phyloP scores from a whole-genome alignment of 1,284 basidiomycete species.

The Rhodotorula mucilaginosa region DNA sequence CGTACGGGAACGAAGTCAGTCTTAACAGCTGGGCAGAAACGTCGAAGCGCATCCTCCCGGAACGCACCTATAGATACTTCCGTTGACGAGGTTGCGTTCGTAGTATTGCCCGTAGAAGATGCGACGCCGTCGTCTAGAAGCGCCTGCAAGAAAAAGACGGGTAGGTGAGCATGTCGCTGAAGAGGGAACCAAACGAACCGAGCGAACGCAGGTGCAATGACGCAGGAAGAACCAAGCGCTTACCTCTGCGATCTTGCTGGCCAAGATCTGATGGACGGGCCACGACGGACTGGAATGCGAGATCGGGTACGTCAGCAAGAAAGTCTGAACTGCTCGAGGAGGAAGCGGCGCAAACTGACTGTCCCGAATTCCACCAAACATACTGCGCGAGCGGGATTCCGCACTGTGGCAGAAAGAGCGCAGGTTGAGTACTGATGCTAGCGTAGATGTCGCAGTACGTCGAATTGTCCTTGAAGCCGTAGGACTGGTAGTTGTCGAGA shows the following conservation, averaged over 20 bases:
- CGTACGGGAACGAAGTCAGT: no score
- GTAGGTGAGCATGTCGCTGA: background rate
- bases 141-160: no score
- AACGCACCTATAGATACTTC: no score
- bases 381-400: slow-evolving; percentile 9
- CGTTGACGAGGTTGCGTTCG: no score
- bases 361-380: slow-evolving; percentile 24
- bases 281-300: slow-evolving; percentile 13
- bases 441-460: slow-evolving; percentile 11
- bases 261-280: slow-evolving; percentile 20
- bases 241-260: background rate
- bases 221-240: background rate
- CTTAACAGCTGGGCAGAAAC: no score
- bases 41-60: no score
- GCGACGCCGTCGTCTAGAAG: no score
- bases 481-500: slow-evolving; percentile 9
- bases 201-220: background rate
- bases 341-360: slow-evolving; percentile 1
- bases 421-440: background rate
- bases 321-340: background rate
- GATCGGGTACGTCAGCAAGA: no score
- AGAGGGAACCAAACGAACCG: background rate
- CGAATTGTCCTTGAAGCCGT: slow-evolving; percentile 20
- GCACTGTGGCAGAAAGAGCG: slow-evolving; percentile 1
- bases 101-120: no score